Evolutionary conservation across 2,329 filamentous ascomycete genomes (phyloP), one percentile per base, ranked within the genome.

Genomic region (Bipolaris victoriae): DNA sequence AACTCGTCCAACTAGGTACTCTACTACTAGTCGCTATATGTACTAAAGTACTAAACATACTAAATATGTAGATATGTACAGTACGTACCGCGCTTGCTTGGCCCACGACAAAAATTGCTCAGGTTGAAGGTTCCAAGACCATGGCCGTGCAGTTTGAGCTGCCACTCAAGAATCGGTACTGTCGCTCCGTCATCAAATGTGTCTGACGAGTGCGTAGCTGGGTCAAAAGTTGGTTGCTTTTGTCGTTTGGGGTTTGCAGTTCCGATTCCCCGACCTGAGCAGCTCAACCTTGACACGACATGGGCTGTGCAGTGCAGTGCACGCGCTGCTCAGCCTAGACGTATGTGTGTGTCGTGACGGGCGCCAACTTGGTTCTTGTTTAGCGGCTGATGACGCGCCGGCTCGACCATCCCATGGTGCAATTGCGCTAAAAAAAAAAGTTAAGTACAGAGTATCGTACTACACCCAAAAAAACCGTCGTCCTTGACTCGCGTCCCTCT

Each of bases 311-410:
- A 35, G 52, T 33, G 49, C 26, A 26, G 22, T 24, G 22, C 22
- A 24, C 24, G 24, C 24, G 24, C 24, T 26, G 9, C 26, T 46
- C 39, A 41, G 43, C 43, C 29, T 46, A 46, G 26, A 33, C 43
- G 13, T 20, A 20, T 20, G 20, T 20, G 20, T 22, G 15, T n/a
- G 33, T 35, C 33, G 7, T 41, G 29, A 26, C 36, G 37, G 20
- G 37, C 44, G 48, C 46, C 16, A 16, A 24, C 37, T 46, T 51
- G 33, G 22, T 24, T 35, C 40, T 51, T 40, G 49, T 39, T 39
- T 61, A 47, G 49, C 39, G 44, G 45, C 24, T 39, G 49, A 45
- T 54, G 50, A 58, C 57, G 54, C 55, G 49, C 51, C 51, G 35
- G 45, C 26, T 55, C 36, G 47, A 39, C 35, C 39, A 40, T 50